Conservation (phyloP, 345 rosid genomes). For the Eucalyptus erythrocorys region DNA sequence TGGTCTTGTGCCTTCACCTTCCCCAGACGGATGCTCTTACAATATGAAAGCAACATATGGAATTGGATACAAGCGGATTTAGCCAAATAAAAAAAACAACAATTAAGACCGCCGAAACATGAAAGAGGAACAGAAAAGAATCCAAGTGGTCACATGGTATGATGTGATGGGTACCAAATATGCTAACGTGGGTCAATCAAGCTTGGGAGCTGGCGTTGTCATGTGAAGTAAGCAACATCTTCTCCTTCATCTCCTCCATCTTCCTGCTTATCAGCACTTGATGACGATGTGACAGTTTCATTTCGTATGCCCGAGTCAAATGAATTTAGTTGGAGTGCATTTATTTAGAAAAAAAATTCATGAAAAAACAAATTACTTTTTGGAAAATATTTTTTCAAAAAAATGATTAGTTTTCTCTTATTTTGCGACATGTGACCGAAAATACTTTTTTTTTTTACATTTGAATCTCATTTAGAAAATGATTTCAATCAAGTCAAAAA, state of each 20-base stretch:
- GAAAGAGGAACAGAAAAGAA: neutral
- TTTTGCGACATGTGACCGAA: fast-evolving
- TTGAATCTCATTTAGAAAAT: too few species aligned
- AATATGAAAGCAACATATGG: neutral
- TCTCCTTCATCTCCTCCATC: neutral
- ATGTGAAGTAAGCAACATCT: neutral
- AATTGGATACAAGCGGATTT: neutral
- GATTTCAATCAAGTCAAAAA: neutral
- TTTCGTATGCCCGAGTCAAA: neutral
- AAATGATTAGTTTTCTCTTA: too few species aligned
- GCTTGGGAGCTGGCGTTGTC: neutral
- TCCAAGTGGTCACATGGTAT: neutral
- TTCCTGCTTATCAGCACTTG: neutral
- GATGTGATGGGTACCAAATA: neutral
- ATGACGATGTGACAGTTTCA: neutral
- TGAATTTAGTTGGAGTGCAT: neutral
- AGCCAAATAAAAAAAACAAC: neutral
- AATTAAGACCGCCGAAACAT: neutral
- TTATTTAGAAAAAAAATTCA: fast-evolving
- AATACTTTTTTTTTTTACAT: fast-evolving
- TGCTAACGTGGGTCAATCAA: neutral
- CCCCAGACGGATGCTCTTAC: neutral
- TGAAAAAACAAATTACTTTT: too few species aligned
- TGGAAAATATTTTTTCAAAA: too few species aligned
- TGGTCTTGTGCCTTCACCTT: neutral